Conservation (phyloP, 176 grass and related monocot genomes). For the Echinochloa phyllopogon region DNA sequence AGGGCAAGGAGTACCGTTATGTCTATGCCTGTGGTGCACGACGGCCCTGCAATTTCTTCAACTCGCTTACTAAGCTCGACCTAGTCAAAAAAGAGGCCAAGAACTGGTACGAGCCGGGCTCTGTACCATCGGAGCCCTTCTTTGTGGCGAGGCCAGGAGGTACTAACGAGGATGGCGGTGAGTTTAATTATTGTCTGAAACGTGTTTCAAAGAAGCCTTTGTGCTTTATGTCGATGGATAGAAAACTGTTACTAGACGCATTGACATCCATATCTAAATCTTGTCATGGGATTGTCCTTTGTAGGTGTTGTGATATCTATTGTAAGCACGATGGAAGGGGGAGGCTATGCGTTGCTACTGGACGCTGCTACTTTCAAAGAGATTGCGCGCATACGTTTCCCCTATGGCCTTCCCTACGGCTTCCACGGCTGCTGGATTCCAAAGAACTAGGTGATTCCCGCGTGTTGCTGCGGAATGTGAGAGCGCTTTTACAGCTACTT, state of each 20-base stretch:
- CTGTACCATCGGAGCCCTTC: conserved; percentile 93
- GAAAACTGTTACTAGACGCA: too few species aligned
- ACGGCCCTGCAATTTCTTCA: conserved; percentile 88
- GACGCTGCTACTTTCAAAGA: conserved; percentile 70
- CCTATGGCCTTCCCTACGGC: conserved; percentile 80
- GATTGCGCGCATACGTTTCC: conserved; percentile 67
- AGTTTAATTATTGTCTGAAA: not conserved
- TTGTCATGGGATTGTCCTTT: not conserved
- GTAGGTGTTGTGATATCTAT: conserved; percentile 82
- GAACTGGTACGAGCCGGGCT: conserved; percentile 76
- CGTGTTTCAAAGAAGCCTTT: not conserved
- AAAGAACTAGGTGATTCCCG: too few species aligned
- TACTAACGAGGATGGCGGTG: conserved; percentile 74
- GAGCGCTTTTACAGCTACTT: too few species aligned
- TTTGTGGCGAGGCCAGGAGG: conserved; percentile 77
- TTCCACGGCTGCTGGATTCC: conserved; percentile 73
- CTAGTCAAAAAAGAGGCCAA: conserved; percentile 66
- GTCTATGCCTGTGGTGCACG: conserved; percentile 73
- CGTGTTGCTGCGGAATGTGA: too few species aligned
- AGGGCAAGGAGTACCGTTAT: conserved; percentile 80
- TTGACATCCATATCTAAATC: too few species aligned
- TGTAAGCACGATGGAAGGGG: conserved; percentile 67
- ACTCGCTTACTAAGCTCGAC: conserved; percentile 84
- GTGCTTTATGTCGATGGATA: not conserved
- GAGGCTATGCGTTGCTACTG: conserved; percentile 68